Conservation (phyloP, 2,329 filamentous ascomycete species). For the Huntiella moniliformis region DNA sequence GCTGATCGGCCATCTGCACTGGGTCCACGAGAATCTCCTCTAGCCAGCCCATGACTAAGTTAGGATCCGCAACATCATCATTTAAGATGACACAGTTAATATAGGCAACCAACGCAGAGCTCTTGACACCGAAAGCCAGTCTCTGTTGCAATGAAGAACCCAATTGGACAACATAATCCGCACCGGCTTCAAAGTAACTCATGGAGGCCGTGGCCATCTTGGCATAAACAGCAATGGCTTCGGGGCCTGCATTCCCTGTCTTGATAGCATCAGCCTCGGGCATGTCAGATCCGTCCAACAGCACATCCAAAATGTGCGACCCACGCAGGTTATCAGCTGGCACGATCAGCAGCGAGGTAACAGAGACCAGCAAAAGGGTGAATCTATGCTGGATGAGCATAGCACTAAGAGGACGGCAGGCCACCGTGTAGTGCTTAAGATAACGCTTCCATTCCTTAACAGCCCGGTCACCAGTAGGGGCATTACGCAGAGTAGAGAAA, state of each 20-base stretch:
- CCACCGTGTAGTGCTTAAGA: constrained; percentile 61
- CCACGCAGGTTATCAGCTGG: constrained; percentile 40
- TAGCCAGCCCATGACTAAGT: constrained; percentile 66
- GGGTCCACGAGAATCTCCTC: constrained; percentile 64
- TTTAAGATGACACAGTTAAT: constrained; percentile 71
- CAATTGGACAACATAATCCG: constrained; percentile 66
- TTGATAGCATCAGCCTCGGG: constrained; percentile 12
- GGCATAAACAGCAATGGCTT: constrained; percentile 46
- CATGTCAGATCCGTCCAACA: constrained; percentile 37
- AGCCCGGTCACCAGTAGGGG: constrained; percentile 42
- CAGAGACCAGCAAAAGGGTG: constrained; percentile 64
- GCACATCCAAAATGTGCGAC: constrained; percentile 52
- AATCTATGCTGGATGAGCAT: constrained; percentile 84
- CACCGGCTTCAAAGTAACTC: constrained; percentile 67
- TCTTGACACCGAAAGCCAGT: constrained; percentile 71
- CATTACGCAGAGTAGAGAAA: constrained; percentile 75
- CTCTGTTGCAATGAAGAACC: constrained; percentile 73
- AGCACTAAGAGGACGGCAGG: constrained; percentile 66
- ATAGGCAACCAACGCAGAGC: constrained; percentile 62
- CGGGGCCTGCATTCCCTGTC: constrained; percentile 26
- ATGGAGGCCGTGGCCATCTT: constrained; percentile 66
- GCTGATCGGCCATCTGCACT: constrained; percentile 63
- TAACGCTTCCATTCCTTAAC: constrained; percentile 78
- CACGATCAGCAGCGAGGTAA: constrained; percentile 53
- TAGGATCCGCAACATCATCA: constrained; percentile 61